These are phyloP conservation scores for Vigna trinervia DNA, from an alignment of 306 rosid genomes.

Conservation along the genomic window DNA sequence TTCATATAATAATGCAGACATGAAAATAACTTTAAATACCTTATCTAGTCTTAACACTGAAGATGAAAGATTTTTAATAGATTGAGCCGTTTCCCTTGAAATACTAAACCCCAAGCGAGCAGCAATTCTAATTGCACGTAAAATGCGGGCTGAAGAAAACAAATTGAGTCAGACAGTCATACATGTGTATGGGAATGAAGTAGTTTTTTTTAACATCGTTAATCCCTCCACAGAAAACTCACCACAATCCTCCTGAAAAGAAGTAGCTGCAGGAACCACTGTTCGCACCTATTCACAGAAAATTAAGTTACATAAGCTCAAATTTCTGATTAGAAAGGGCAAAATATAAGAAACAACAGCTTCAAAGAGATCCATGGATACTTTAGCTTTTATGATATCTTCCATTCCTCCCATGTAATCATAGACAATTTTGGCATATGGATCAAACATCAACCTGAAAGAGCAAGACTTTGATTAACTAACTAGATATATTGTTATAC, in stretches of 20 bases:
- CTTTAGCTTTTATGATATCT: slow-evolving; percentile 74
- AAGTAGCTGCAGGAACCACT: slow-evolving; percentile 69
- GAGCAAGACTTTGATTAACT: slow-evolving; percentile 25
- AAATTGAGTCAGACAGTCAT: slow-evolving; percentile 35
- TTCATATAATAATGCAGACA: slow-evolving; percentile 34
- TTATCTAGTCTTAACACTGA: slow-evolving; percentile 74
- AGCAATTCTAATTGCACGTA: slow-evolving; percentile 86
- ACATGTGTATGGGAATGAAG: slow-evolving; percentile 1
- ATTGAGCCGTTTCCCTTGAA: slow-evolving; percentile 79
- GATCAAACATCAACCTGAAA: slow-evolving; percentile 90
- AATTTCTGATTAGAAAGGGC: slow-evolving; percentile 39
- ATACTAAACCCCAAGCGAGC: slow-evolving; percentile 85
- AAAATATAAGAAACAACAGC: slow-evolving; percentile 44
- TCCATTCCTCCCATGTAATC: slow-evolving; percentile 91
- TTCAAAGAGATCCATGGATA: slow-evolving; percentile 57
- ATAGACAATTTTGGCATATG: slow-evolving; percentile 65
- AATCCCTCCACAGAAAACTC: slow-evolving; percentile 45
- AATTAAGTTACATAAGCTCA: slow-evolving; percentile 44
- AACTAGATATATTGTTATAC: slow-evolving; percentile 37
- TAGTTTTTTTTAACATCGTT: background rate
- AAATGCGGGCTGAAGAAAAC: slow-evolving; percentile 77
- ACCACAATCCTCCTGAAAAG: slow-evolving; percentile 92
- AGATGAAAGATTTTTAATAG: slow-evolving; percentile 57
- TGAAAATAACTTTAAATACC: slow-evolving; percentile 56
- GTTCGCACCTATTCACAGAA: slow-evolving; percentile 78